These are phyloP conservation scores for Aspergillus proliferans DNA, from an alignment of 2,329 filamentous ascomycete species.

Conservation along the genomic window DNA sequence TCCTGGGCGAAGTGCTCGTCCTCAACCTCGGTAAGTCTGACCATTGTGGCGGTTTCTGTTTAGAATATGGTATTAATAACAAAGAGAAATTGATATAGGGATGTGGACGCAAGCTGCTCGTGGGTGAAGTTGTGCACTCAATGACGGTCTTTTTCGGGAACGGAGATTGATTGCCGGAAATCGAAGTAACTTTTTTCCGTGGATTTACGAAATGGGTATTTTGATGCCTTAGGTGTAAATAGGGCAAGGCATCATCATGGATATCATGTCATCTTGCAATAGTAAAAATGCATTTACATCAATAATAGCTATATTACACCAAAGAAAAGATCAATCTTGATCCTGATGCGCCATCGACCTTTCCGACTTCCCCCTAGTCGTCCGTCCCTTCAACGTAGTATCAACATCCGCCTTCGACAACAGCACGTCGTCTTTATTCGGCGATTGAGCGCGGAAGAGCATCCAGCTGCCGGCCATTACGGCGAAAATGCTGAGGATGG, in stretches of 20 bases:
- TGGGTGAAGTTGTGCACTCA: conserved; percentile 5
- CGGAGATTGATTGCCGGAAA: conserved; percentile 18
- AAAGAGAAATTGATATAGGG: conserved; percentile 4
- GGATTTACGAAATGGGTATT: conserved; percentile 7
- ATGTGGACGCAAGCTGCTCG: conserved; percentile 3
- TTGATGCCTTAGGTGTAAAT: too few species aligned
- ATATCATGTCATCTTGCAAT: too few species aligned
- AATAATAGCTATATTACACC: too few species aligned
- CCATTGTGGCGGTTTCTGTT: conserved; percentile 55
- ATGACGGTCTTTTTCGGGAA: conserved; percentile 6
- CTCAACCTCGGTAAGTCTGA: conserved; percentile 92
- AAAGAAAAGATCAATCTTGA: neutral
- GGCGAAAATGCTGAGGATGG: neutral
- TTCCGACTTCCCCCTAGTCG: neutral
- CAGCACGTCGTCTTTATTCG: neutral
- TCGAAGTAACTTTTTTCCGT: conserved; percentile 35
- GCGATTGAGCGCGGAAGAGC: neutral
- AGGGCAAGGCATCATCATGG: too few species aligned
- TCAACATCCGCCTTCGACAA: neutral
- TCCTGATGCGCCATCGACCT: neutral
- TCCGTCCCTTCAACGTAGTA: neutral
- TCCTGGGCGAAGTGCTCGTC: conserved; percentile 84
- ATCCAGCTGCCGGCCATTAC: neutral
- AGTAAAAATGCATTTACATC: too few species aligned
- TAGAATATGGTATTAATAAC: conserved; percentile 2